Evolutionary conservation across 305 asterid genomes (phyloP), one percentile per base, ranked within the genome.

Genomic region (Euphrasia arctica): DNA sequence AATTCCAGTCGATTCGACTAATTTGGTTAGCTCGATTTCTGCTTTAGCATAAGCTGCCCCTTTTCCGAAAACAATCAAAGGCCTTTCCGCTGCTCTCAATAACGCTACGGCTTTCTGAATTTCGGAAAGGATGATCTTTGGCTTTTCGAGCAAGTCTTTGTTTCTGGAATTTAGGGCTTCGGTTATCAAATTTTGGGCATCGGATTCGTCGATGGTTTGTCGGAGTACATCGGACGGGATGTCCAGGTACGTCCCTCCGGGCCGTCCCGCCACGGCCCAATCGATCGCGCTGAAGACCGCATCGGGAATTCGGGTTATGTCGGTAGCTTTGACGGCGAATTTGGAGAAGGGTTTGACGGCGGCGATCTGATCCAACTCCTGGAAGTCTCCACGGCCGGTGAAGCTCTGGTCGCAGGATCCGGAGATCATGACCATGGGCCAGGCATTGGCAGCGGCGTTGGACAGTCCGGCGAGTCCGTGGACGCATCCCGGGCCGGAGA

Each of bases 401-500:
- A 75, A 75, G 54, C 74, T 80, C 82, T 90, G 96, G 13, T 88
- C 95, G 62, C 83, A 90, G 58, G 95, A 86, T 22, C 95, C 97
- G 34, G 93, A 90, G 51, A 90, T 84, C 69, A 90, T 13, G 25
- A 90, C 81, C 95, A 90, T 74, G n/a, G 97, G 95, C 97, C 97
- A 90, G 59, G 82, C 79, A 47, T 90, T 90, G 31, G 76, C 75
- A 22, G 78, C 69, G 31, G 95, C 96, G 79, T 90, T 90, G 49
- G 96, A 90, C 2, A 90, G 69, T 14, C 97, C 97, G 62, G 97
- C 96, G 31, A 90, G 83, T 0, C 88, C 97, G 48, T 90, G 97
- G 61, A 88, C 96, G 72, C 96, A 90, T 9, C 97, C 96, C 0
- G 96, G 97, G 22, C 96, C 95, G 2, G 97, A 88, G 0, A 90